Percentiles rank a stretch among this genome's conserved stretches.
Evolutionary conservation across 768 basidiomycete species (phyloP).

Genomic region (Boletus barrowsii): DNA sequence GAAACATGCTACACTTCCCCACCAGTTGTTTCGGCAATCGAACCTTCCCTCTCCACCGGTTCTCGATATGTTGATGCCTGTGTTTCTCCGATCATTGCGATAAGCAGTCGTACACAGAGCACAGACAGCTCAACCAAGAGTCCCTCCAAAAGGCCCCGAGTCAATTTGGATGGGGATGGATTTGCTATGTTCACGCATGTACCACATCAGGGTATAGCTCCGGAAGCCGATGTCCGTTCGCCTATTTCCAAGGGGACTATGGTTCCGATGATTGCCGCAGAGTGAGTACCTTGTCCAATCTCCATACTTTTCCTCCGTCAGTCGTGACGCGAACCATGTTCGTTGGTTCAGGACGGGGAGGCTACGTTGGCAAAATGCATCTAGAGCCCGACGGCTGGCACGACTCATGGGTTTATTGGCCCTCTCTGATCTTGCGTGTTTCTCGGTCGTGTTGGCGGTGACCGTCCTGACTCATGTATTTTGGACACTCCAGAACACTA

Average conservation of each 20-base stretch:
- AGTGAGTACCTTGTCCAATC: constrained; percentile 19
- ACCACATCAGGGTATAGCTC: constrained; percentile 6
- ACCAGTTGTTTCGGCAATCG: not conserved
- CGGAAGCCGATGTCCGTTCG: constrained; percentile 28
- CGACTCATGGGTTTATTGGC: constrained; percentile 5
- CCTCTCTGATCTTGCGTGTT: constrained; percentile 14
- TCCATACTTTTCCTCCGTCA: not conserved
- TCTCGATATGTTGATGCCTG: constrained; percentile 25
- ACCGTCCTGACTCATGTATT: constrained; percentile 19
- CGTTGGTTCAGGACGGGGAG: constrained; percentile 12
- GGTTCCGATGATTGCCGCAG: constrained; percentile 17
- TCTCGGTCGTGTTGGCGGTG: constrained; percentile 13
- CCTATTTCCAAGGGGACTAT: constrained; percentile 24
- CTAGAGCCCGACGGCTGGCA: constrained; percentile 5
- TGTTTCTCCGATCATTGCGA: constrained; percentile 26
- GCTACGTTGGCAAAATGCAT: constrained; percentile 10
- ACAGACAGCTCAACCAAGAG: not conserved
- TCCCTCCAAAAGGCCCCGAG: not conserved
- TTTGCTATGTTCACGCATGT: constrained; percentile 15
- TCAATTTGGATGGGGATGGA: not conserved
- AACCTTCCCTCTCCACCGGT: not conserved
- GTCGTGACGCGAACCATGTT: constrained; percentile 9
- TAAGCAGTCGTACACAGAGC: not conserved
- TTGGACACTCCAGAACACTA: constrained; percentile 15
- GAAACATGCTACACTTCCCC: constrained; percentile 6